Base-by-base conservation (phyloP, 2,329 filamentous ascomycete species). In the Nemania sp. region DNA sequence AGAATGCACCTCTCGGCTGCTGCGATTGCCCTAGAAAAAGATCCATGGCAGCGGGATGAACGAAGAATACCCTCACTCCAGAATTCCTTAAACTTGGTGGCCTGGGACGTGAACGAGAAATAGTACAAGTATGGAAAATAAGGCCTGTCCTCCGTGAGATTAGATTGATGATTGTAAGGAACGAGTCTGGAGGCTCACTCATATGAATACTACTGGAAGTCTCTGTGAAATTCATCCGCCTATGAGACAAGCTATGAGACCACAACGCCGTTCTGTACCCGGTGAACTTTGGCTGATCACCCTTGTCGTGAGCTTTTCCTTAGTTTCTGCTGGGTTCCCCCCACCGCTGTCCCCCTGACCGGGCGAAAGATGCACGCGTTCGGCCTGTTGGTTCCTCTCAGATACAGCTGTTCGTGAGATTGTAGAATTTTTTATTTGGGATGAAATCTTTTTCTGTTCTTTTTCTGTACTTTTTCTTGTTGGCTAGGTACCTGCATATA, bases 1-100 rank as follows among this genome's bases (percentile, higher is more conserved):
- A 51, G 22, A 51, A 51, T 27, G 24, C 47, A 51, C 18, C 45
- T 49, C 45, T 51, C 4, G 47, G 47, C 47, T 51, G 47, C 47
- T 24, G 22, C 47, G 47, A 51, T 27, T 11, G 47, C 47, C 22
- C 22, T 15, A 24, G 22, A 11, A 27, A 26, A 27, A 51, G 4
- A 22, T 27, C 18, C 47, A 51, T 51, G 47, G 24, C 15, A 13
- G 22, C 47, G 2, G 18, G 47, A 27, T 27, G 47, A 11, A 3
- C 13, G 47, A 51, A 11, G 24, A 11, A 51, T n/a, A 51, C 26
- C 47, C 22, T 51, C 22, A 51, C 47, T 27, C 27, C 22, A 27
- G 47, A 2, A 24, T 51, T 51, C 47, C 27, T 27, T 11, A 24
- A 27, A 26, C 47, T 24, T 22, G 47, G 27, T 24, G 18, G 13